Conservation (phyloP, 2,329 filamentous ascomycete genomes). For the Aureobasidium vineae region DNA sequence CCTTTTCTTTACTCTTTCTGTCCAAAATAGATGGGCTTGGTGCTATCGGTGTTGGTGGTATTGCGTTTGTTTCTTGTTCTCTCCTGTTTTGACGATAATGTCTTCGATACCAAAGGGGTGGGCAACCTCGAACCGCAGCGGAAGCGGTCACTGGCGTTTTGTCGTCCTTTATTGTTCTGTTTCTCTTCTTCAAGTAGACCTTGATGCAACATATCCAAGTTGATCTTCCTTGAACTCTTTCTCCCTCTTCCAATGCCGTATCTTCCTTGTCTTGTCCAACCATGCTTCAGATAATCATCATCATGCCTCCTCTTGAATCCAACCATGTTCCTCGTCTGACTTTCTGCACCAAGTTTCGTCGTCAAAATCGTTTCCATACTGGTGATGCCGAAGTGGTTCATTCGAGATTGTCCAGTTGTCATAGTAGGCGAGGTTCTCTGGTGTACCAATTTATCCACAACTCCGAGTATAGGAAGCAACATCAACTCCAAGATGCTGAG, state of each 20-base stretch:
- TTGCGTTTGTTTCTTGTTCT: neutral
- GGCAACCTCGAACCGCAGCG: neutral
- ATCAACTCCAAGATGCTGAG: neutral
- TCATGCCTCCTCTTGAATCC: neutral
- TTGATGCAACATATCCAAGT: conserved; percentile 4
- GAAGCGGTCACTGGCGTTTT: conserved; percentile 1
- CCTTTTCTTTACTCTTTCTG: neutral
- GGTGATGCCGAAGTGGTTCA: neutral
- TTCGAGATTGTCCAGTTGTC: neutral
- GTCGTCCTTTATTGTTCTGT: neutral
- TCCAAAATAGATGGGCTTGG: conserved; percentile 18
- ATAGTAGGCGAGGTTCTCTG: neutral
- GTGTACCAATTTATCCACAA: neutral
- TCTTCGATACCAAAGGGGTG: conserved; percentile 6
- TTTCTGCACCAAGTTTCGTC: neutral
- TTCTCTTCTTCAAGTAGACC: conserved; percentile 2
- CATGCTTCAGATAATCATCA: neutral
- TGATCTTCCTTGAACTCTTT: conserved; percentile 1
- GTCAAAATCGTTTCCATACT: neutral
- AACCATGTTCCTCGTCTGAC: neutral
- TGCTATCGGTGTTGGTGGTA: neutral
- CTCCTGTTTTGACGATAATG: neutral
- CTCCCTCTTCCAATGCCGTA: neutral
- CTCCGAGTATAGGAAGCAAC: neutral
- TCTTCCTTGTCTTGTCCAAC: neutral